Evolutionary conservation across 352 stramenopile species (phyloP), one percentile per base, ranked within the genome.

Genomic region (Phytophthora vignae): DNA sequence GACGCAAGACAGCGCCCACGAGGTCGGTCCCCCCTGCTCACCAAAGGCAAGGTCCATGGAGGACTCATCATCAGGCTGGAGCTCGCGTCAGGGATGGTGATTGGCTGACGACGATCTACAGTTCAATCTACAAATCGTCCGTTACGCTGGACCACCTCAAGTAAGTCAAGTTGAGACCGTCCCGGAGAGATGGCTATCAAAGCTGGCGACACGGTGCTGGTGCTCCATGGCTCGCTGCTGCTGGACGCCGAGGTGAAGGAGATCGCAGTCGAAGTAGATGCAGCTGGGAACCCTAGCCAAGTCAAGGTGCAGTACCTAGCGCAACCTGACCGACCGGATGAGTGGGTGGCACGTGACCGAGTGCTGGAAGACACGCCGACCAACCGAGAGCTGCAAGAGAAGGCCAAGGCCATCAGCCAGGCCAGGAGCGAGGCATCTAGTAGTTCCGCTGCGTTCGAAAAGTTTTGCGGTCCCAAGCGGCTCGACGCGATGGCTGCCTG

Each of bases 241-340:
- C 90, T 91, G 78, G 85, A 93, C 60, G 85, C 87, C 62, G 85
- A 91, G 66, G 82, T 92, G 69, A 80, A 90, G 55, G 84, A 90
- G 29, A 42, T 58, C 4, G 33, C 61, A 44, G 33, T 33, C 36
- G 62, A 50, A 19, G 73, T 71, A 21, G 55, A 61, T 21, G 61
- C 55, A 19, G 50, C 19, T 21, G 14, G 36, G n/a, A 53, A 52
- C 8, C 9, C 17, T 0, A 40, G 1, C 11, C 79, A 83, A 63
- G 96, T 96, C 73, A 90, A 92, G 71, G 84, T 97, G 44, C 91
- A 97, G 57, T 97, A 96, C 79, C 79, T 90, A 63, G 84, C 78
- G 50, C 95, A 85, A 81, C 75, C 89, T 71, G 93, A 87, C 67
- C 93, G 91, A 52, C 93, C 83, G 79, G 87, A 96, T 69, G 92